Evolutionary conservation across 139 green algal genomes (phyloP).

Genomic region (Micromonas commoda): DNA sequence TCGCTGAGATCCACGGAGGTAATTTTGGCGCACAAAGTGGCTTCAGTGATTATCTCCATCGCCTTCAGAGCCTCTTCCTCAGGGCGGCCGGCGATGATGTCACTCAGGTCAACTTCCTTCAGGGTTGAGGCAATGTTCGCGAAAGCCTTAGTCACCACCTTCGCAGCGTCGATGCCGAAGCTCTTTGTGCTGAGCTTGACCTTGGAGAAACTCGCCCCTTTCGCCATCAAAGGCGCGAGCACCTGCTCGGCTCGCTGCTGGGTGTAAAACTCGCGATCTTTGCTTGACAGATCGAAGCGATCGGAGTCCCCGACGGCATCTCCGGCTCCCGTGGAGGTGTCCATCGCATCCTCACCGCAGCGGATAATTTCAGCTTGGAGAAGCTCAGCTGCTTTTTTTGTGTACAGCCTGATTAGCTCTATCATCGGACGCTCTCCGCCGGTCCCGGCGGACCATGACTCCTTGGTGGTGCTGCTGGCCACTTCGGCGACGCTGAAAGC

Average conservation of each 20-base stretch:
- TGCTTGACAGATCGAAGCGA: conserved; percentile 2
- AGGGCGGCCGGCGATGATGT: conserved; percentile 31
- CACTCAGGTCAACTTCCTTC: conserved; percentile 30
- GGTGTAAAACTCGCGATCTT: conserved; percentile 22
- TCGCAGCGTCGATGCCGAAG: conserved; percentile 31
- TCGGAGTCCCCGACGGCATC: not conserved
- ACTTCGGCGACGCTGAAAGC: conserved; percentile 16
- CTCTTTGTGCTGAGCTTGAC: conserved; percentile 34
- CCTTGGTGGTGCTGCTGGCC: not conserved
- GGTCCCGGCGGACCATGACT: not conserved
- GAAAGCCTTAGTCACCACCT: conserved; percentile 26
- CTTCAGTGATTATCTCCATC: conserved; percentile 29
- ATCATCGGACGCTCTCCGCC: conserved; percentile 9
- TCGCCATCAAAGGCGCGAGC: conserved; percentile 9
- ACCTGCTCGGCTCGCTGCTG: conserved; percentile 9
- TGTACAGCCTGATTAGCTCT: conserved; percentile 17
- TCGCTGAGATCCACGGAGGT: conserved; percentile 27
- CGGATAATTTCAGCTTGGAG: not conserved
- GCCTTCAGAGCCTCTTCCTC: conserved; percentile 31
- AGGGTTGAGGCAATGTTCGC: conserved; percentile 15
- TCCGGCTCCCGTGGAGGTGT: not conserved
- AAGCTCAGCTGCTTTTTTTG: conserved; percentile 21
- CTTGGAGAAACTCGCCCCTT: not conserved
- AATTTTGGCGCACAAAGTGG: not conserved
- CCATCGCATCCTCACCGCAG: not conserved